These are phyloP conservation scores for Gnetum montanum DNA, from an alignment of 75 land plant species.

Conservation along the genomic window DNA sequence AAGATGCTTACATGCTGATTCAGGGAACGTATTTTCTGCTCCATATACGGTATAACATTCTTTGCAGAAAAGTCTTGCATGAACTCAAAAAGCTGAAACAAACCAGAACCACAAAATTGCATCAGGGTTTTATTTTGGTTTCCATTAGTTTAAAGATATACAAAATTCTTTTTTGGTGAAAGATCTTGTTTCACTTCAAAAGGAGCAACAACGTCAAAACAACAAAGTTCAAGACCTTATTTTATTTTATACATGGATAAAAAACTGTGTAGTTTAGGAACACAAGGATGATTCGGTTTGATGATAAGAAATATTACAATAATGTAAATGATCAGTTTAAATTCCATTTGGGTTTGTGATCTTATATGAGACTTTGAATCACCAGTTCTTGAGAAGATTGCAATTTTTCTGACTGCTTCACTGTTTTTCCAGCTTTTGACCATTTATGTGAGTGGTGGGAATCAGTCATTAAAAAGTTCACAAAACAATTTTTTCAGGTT, in stretches of 20 bases:
- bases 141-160: not conserved
- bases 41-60: conserved; percentile 93
- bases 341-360: no score
- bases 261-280: not conserved
- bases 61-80: conserved; percentile 62
- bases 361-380: no score
- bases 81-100: conserved; percentile 41
- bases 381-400: no score
- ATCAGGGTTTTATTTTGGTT: not conserved
- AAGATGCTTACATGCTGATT: conserved; percentile 98
- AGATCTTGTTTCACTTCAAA: not conserved
- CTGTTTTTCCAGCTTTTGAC: no score
- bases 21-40: conserved; percentile 81
- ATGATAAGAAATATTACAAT: no score
- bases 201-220: not conserved
- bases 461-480: no score
- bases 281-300: no score
- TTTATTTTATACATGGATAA: not conserved
- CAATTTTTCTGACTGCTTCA: no score
- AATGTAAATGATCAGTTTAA: no score
- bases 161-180: not conserved
- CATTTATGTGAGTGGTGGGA: no score
- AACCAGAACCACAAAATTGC: not conserved
- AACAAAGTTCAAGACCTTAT: not conserved
- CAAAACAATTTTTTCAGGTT: no score